phyloP scores from a whole-genome alignment of 768 basidiomycete genomes.

The Naganishia randhawae region DNA sequence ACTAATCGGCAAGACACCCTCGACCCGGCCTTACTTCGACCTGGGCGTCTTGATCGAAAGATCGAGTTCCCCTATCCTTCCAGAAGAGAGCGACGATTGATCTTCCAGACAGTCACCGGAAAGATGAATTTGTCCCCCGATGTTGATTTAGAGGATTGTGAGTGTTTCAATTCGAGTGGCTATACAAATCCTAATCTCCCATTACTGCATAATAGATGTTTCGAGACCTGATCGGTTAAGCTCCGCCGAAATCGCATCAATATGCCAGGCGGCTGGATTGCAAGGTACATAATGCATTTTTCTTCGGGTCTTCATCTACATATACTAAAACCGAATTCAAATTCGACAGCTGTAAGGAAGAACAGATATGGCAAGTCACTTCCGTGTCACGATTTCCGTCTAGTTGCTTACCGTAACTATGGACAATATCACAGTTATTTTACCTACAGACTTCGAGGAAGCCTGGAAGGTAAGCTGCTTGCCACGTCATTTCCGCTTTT shows the following conservation, averaged over 20 bases:
- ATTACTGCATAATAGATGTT: constrained; percentile 84
- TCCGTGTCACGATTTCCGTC: no score
- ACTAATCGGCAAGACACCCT: constrained; percentile 98
- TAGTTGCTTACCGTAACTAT: neutral
- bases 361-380: constrained; percentile 67
- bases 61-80: constrained; percentile 97
- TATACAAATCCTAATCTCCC: no score
- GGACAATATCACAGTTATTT: constrained; percentile 59
- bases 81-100: constrained; percentile 86
- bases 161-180: constrained; percentile 45
- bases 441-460: constrained; percentile 96
- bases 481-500: constrained; percentile 29
- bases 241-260: constrained; percentile 89
- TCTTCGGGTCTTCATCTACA: neutral
- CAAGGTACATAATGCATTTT: constrained; percentile 62
- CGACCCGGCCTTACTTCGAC: constrained; percentile 93
- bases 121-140: constrained; percentile 99
- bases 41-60: constrained; percentile 95
- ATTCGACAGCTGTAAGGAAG: constrained; percentile 76
- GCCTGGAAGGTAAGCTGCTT: constrained; percentile 93
- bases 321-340: neutral
- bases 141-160: constrained; percentile 97
- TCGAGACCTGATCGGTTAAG: constrained; percentile 93
- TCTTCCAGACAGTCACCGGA: constrained; percentile 93
- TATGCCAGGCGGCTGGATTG: constrained; percentile 93